A percentile compares a stretch with the other conserved stretches of the same genome.
Conservation (phyloP, 768 basidiomycete species). For the Rhodotorula diobovata region DNA sequence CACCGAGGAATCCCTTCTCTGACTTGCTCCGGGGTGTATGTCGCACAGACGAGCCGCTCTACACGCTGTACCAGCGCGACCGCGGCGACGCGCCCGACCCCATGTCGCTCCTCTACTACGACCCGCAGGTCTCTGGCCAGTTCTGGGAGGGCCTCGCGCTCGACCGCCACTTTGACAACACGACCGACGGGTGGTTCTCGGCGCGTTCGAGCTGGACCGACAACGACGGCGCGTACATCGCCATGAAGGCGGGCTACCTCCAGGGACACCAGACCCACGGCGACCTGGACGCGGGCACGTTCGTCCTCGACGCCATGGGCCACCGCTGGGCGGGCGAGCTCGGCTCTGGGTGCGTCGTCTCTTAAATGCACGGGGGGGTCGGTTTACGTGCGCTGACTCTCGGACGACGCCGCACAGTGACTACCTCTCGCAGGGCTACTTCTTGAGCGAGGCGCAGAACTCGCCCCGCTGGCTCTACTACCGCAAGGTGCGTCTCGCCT, state of each 20-base stretch:
- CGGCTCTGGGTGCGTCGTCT: slow-evolving; percentile 58
- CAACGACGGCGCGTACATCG: slow-evolving; percentile 71
- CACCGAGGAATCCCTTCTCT: no score
- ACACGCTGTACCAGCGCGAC: slow-evolving; percentile 85
- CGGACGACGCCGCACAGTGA: no score
- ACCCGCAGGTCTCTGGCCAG: slow-evolving; percentile 73
- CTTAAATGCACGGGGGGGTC: no score
- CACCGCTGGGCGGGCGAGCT: slow-evolving; percentile 92
- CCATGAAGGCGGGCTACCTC: slow-evolving; percentile 76
- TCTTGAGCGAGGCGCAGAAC: slow-evolving; percentile 65
- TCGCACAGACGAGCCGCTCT: slow-evolving; percentile 56
- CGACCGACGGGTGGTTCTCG: slow-evolving; percentile 75
- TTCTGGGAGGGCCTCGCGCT: slow-evolving; percentile 84
- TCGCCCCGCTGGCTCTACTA: slow-evolving; percentile 78
- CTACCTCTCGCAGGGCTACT: slow-evolving; percentile 72
- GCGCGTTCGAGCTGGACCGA: slow-evolving; percentile 94
- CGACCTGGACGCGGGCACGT: slow-evolving; percentile 92
- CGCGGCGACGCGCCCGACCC: slow-evolving; percentile 60
- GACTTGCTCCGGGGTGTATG: neutral
- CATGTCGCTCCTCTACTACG: slow-evolving; percentile 83
- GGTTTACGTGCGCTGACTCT: no score
- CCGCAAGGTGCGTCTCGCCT: slow-evolving; percentile 52
- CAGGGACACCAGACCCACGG: slow-evolving; percentile 70
- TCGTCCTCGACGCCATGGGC: slow-evolving; percentile 89
- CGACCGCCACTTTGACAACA: slow-evolving; percentile 73